Evolutionary conservation across 2,329 filamentous ascomycete species (phyloP).

Genomic region (Aspergillus cejpii): DNA sequence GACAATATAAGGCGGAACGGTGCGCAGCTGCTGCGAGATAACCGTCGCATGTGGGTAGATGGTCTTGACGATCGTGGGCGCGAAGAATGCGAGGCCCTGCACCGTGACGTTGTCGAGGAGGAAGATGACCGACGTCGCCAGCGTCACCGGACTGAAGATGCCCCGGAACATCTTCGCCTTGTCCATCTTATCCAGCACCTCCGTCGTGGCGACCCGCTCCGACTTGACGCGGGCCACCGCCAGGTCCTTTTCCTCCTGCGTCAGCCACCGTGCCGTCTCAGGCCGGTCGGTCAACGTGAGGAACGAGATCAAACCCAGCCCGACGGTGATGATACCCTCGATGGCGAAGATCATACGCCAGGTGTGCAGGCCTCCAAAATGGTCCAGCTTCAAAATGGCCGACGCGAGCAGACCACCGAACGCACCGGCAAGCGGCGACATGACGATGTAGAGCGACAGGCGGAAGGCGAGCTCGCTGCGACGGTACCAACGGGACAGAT

Average conservation of each 20-base stretch:
- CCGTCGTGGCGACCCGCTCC: conserved; percentile 57
- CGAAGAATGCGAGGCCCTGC: conserved; percentile 63
- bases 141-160: conserved; percentile 57
- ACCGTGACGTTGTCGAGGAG: conserved; percentile 64
- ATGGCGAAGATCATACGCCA: conserved; percentile 69
- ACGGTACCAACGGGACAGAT: conserved; percentile 66
- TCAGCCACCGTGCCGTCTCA: conserved; percentile 60
- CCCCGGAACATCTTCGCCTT: conserved; percentile 54
- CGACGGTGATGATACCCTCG: conserved; percentile 60
- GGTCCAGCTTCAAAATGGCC: conserved; percentile 56
- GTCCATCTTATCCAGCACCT: conserved; percentile 59
- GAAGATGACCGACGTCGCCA: conserved; percentile 54
- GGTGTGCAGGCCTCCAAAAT: conserved; percentile 50
- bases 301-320: conserved; percentile 55
- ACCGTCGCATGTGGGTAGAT: conserved; percentile 57
- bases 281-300: conserved; percentile 62
- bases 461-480: conserved; percentile 61
- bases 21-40: conserved; percentile 61
- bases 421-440: conserved; percentile 62
- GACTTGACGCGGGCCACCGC: conserved; percentile 62
- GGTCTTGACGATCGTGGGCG: conserved; percentile 61
- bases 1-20: conserved; percentile 63
- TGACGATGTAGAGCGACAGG: conserved; percentile 62
- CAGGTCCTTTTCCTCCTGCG: conserved; percentile 58
- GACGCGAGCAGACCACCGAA: conserved; percentile 62